Evolutionary conservation across 495 filamentous ascomycete genomes (phyloP).

Genomic region (Aspergillus campestris): DNA sequence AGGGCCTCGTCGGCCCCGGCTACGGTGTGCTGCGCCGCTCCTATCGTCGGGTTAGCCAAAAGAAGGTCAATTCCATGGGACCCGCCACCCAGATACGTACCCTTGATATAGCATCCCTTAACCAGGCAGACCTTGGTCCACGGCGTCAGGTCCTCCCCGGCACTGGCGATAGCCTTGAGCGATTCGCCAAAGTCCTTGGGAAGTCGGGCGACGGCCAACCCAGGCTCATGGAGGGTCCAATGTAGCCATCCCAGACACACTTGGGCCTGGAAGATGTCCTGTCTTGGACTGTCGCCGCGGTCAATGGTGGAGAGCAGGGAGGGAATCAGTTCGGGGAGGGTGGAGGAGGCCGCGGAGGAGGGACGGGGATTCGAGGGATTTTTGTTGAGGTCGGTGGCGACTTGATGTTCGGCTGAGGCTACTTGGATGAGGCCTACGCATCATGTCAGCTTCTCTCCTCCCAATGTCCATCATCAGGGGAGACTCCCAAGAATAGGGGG

Average conservation of each 20-base stretch:
- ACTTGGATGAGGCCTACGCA: slow-evolving; percentile 62
- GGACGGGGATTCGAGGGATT: slow-evolving; percentile 22
- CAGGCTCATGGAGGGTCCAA: slow-evolving; percentile 62
- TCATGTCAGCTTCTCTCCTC: slow-evolving; percentile 10
- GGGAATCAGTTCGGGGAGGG: slow-evolving; percentile 54
- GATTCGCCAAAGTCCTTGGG: slow-evolving; percentile 51
- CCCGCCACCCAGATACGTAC: slow-evolving; percentile 18
- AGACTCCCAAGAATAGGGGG: slow-evolving; percentile 3
- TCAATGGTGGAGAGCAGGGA: slow-evolving; percentile 58
- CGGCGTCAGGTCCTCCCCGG: slow-evolving; percentile 41
- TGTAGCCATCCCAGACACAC: slow-evolving; percentile 79
- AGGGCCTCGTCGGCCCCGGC: slow-evolving; percentile 48
- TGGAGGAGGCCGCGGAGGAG: slow-evolving; percentile 34
- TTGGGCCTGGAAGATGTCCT: slow-evolving; percentile 72
- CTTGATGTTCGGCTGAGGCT: slow-evolving; percentile 61
- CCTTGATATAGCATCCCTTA: slow-evolving; percentile 69
- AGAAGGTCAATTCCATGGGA: neutral
- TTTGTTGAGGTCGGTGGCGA: slow-evolving; percentile 44
- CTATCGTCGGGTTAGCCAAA: slow-evolving; percentile 23
- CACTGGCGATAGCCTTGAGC: slow-evolving; percentile 37
- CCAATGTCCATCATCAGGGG: slow-evolving; percentile 4
- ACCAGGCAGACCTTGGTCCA: slow-evolving; percentile 77
- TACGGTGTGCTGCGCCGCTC: slow-evolving; percentile 52
- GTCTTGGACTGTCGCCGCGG: slow-evolving; percentile 42
- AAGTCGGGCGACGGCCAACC: slow-evolving; percentile 49